A percentile compares a stretch with the other conserved stretches of the same genome.
Evolutionary conservation across 768 basidiomycete species (phyloP).

Genomic region (Rhodotorula toruloides): DNA sequence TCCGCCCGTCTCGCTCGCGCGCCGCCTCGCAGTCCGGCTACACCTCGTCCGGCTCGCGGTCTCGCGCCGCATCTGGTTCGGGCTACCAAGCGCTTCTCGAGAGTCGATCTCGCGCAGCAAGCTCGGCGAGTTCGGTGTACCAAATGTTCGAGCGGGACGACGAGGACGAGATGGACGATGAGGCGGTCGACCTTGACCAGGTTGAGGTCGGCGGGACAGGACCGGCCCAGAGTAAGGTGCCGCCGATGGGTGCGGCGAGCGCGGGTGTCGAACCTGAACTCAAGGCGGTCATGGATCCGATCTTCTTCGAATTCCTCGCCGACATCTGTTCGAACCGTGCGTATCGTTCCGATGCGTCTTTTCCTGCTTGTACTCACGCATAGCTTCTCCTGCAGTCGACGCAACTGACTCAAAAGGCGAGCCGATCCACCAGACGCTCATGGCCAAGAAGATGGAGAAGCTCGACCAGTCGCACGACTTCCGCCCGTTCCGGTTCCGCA

Average conservation of each 20-base stretch:
- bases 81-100: conserved; percentile 37
- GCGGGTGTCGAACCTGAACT: conserved; percentile 57
- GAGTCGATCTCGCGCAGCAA: conserved; percentile 27
- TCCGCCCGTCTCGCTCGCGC: conserved; percentile 28
- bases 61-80: conserved; percentile 34
- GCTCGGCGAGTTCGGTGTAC: conserved; percentile 34
- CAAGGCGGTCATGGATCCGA: conserved; percentile 71
- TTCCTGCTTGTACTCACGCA: not conserved
- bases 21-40: conserved; percentile 34
- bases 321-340: conserved; percentile 80
- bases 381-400: conserved; percentile 61
- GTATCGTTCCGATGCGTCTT: conserved; percentile 48
- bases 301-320: conserved; percentile 86
- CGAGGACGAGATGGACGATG: conserved; percentile 30
- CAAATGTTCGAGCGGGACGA: conserved; percentile 34
- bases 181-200: conserved; percentile 22
- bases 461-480: conserved; percentile 94
- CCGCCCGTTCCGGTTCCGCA: conserved; percentile 97
- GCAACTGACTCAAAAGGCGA: conserved; percentile 91
- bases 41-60: conserved; percentile 34
- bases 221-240: not conserved
- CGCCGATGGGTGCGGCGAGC: conserved; percentile 31
- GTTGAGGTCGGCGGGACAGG: conserved; percentile 10
- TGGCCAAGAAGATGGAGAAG: conserved; percentile 96
- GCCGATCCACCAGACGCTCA: conserved; percentile 92